A percentile compares a stretch with the other conserved stretches of the same genome.
phyloP scores from a whole-genome alignment of 352 stramenopile genomes.

The Phytophthora chlamydospora region DNA sequence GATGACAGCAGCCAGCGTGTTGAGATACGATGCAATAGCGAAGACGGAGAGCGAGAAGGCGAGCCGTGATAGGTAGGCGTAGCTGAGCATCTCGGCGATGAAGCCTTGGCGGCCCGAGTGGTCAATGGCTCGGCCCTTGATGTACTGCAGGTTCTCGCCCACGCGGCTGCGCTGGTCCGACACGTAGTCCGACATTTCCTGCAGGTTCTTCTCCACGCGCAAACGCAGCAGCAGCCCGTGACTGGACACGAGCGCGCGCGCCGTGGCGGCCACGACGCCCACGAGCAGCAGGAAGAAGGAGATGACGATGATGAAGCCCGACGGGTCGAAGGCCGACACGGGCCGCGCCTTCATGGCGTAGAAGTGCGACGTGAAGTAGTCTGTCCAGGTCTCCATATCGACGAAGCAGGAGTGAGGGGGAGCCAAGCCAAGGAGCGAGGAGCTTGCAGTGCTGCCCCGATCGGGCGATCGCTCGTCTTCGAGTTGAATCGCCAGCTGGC shows the following conservation, averaged over 20 bases:
- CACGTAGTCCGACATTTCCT: slow-evolving; percentile 82
- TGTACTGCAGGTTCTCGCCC: slow-evolving; percentile 75
- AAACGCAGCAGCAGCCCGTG: slow-evolving; percentile 53
- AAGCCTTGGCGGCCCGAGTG: slow-evolving; percentile 82
- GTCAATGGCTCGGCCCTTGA: slow-evolving; percentile 73
- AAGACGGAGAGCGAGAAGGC: slow-evolving; percentile 82
- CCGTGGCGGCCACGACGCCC: slow-evolving; percentile 59
- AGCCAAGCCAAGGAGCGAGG: not conserved
- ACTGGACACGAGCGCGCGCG: slow-evolving; percentile 49
- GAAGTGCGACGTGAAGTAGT: slow-evolving; percentile 85
- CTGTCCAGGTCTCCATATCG: slow-evolving; percentile 71
- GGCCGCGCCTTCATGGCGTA: slow-evolving; percentile 84
- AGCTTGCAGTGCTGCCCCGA: not conserved
- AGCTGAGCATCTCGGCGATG: slow-evolving; percentile 89
- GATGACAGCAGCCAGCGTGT: slow-evolving; percentile 81
- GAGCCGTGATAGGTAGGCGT: slow-evolving; percentile 82
- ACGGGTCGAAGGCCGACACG: slow-evolving; percentile 85
- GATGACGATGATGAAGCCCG: slow-evolving; percentile 86
- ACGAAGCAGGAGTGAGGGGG: slow-evolving; percentile 18
- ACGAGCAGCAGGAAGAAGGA: slow-evolving; percentile 71
- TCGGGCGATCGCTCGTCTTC: slow-evolving; percentile 4
- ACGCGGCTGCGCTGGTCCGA: slow-evolving; percentile 66
- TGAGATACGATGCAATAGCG: slow-evolving; percentile 81
- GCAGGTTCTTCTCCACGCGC: slow-evolving; percentile 74
- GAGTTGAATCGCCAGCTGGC: slow-evolving; percentile 20